Evolutionary conservation across 495 filamentous ascomycete species (phyloP).

Genomic region (Talaromyces thailandensis): DNA sequence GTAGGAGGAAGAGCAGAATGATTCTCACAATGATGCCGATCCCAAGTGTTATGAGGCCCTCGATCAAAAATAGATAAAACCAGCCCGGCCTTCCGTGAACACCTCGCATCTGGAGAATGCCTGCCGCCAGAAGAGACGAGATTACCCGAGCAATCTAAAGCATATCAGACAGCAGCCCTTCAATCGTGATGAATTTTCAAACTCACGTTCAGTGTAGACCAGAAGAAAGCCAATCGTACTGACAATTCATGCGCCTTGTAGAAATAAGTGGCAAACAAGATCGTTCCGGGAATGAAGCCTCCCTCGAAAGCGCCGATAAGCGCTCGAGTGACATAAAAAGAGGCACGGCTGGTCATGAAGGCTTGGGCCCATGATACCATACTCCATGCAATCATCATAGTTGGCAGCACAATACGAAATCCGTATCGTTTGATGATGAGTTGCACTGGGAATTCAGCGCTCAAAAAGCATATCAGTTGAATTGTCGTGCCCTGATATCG

Average conservation of each 20-base stretch:
- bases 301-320: slow-evolving; percentile 24
- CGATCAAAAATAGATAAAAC: slow-evolving; percentile 46
- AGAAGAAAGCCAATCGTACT: slow-evolving; percentile 44
- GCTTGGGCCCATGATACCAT: slow-evolving; percentile 31
- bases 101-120: slow-evolving; percentile 42
- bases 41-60: slow-evolving; percentile 22
- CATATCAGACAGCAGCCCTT: no score
- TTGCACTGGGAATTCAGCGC: slow-evolving; percentile 26
- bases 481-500: slow-evolving; percentile 22
- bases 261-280: slow-evolving; percentile 45
- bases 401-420: slow-evolving; percentile 14
- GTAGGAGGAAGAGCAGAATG: not conserved
- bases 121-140: slow-evolving; percentile 44
- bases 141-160: slow-evolving; percentile 29
- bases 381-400: slow-evolving; percentile 39
- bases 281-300: slow-evolving; percentile 43
- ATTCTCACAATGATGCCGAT: slow-evolving; percentile 19
- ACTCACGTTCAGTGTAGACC: slow-evolving; percentile 37
- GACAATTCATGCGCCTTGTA: slow-evolving; percentile 42
- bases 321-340: slow-evolving; percentile 29
- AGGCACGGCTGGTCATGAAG: slow-evolving; percentile 25
- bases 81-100: slow-evolving; percentile 37
- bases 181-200: no score
- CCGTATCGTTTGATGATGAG: slow-evolving; percentile 23
- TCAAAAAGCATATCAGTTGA: slow-evolving; percentile 22